A percentile compares a stretch with the other conserved stretches of the same genome.
These are phyloP conservation scores for Glycyrrhiza uralensis DNA, from an alignment of 306 rosid genomes.

Conservation along the genomic window DNA sequence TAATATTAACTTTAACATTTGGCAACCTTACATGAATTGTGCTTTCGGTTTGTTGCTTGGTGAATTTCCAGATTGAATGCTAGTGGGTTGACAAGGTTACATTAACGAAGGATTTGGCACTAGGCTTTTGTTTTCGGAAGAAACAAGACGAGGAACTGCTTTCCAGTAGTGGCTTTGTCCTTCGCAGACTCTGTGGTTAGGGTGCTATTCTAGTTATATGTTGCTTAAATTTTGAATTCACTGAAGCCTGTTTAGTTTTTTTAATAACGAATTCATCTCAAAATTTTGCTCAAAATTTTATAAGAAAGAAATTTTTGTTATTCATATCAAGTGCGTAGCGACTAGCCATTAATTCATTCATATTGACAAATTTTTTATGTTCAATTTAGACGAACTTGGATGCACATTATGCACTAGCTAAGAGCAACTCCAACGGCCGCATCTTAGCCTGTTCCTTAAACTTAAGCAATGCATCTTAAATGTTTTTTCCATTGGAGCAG, in stretches of 20 bases:
- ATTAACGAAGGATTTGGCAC: background rate
- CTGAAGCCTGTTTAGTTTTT: too few species aligned
- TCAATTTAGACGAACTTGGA: background rate
- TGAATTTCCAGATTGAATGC: background rate
- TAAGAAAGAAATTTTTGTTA: background rate
- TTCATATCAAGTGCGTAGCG: too few species aligned
- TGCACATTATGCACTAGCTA: background rate
- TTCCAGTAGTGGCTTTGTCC: background rate
- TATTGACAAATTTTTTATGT: background rate
- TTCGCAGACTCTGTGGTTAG: background rate
- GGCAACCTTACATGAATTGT: background rate
- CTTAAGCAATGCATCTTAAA: too few species aligned
- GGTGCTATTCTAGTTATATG: background rate
- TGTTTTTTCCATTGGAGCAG: too few species aligned
- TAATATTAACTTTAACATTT: background rate
- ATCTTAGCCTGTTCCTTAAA: too few species aligned
- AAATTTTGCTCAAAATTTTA: background rate
- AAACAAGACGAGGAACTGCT: background rate
- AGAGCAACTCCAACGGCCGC: too few species aligned
- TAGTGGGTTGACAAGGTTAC: background rate
- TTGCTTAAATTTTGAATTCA: too few species aligned
- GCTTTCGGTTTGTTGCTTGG: background rate
- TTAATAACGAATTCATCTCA: background rate
- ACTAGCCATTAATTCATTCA: background rate
- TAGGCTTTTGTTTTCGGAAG: background rate